A percentile compares a stretch with the other conserved stretches of the same genome.
These are phyloP conservation scores for Eucalyptus erythrocorys DNA, from an alignment of 345 rosid species.

Conservation along the genomic window DNA sequence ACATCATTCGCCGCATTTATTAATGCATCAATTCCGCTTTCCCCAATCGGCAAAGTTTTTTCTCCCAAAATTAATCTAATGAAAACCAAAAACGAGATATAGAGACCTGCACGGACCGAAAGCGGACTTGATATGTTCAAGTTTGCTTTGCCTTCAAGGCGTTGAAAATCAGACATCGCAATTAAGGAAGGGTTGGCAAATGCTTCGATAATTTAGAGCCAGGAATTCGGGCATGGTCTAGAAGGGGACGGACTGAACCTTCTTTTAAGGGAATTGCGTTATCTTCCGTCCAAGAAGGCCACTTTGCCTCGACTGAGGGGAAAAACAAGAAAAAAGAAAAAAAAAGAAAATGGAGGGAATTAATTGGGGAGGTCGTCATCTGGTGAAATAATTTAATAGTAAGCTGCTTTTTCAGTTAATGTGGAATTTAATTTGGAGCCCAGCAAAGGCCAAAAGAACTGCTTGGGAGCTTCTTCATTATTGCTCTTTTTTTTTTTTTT, in stretches of 20 bases:
- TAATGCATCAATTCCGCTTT: background rate
- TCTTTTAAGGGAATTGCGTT: background rate
- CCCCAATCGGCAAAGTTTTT: background rate
- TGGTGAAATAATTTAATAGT: slow-evolving; percentile 5
- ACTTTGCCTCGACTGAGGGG: background rate
- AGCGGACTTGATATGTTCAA: background rate
- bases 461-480: background rate
- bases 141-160: background rate
- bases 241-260: background rate
- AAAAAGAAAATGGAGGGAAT: background rate
- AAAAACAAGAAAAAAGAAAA: background rate
- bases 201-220: background rate
- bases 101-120: background rate
- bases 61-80: background rate
- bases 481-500: background rate
- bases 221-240: background rate
- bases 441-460: slow-evolving; percentile 7
- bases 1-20: background rate
- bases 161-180: background rate
- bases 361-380: background rate
- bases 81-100: background rate
- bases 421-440: slow-evolving; percentile 2
- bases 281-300: background rate
- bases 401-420: slow-evolving; percentile 8
- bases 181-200: background rate